Base-by-base conservation (phyloP, 305 asterid species). In the Rubia tinctorum region DNA sequence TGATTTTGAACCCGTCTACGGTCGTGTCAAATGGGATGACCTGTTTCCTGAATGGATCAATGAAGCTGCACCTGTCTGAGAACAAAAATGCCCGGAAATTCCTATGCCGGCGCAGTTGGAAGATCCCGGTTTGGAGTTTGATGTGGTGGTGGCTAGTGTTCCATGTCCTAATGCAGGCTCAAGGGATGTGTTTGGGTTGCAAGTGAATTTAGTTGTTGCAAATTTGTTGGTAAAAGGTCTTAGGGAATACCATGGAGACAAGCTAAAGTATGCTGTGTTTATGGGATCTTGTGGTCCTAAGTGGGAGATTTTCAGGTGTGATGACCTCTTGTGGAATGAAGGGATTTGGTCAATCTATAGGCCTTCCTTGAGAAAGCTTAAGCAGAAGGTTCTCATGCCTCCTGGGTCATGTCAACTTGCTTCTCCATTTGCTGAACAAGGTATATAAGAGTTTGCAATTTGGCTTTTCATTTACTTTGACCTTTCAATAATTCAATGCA, bases 221-320 rank as follows among this genome's bases (percentile, higher is more conserved):
- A 86, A 89, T 61, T 76, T 91, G 68, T 72, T 88, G 40, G 89
- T 83, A 10, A 84, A 82, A 23, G 83, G 80, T 61, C 80, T 86
- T 53, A 69, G 81, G 70, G 74, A 70, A 22, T 53, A 55, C 53
- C 22, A 17, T 51, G 73, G 17, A 71, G 69, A 51, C 14, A 30
- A 30, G 30, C 37, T 23, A 58, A 59, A 60, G 76, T 44, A 61
- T 17, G 75, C 65, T 58, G 75, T 72, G 72, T 68, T 90, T 71
- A 6, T 87, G 25, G 91, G 96, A 37, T 60, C 84, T 14, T 83
- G 89, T 79, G 81, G 77, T 0, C 88, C 93, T 0, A 90, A 90
- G 96, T 76, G 86, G 88, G 97, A 90, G 81, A 81, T 90, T 14
- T 91, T 91, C 67, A 82, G 85, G 68, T 91, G 97, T 83, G 95